A percentile compares a stretch with the other conserved stretches of the same genome.
phyloP scores from a whole-genome alignment of 208 protist species.

The Leishmania mexicana region DNA sequence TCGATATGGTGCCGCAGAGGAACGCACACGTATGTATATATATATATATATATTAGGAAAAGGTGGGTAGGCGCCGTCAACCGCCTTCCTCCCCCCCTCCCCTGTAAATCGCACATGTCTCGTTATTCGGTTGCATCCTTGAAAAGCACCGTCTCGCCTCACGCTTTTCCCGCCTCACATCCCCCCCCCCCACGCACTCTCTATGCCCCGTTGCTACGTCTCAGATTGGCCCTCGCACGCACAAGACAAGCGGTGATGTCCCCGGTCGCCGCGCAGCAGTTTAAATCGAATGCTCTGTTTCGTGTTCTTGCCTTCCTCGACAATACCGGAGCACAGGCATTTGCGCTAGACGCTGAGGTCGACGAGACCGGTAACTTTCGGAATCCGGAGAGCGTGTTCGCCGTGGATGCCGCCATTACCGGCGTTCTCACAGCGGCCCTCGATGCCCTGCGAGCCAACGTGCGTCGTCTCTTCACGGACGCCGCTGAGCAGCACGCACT shows the following conservation, averaged over 20 bases:
- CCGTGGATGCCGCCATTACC: constrained; percentile 33
- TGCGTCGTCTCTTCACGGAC: constrained; percentile 48
- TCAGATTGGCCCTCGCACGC: not conserved
- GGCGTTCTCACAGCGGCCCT: constrained; percentile 53
- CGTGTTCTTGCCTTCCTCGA: constrained; percentile 85
- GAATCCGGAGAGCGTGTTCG: constrained; percentile 39
- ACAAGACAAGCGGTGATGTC: not conserved
- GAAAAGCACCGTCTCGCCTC: not conserved
- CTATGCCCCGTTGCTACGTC: not conserved
- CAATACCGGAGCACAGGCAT: constrained; percentile 70
- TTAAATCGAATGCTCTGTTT: constrained; percentile 68
- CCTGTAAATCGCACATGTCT: not conserved
- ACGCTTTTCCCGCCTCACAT: not conserved
- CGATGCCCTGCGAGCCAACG: constrained; percentile 48
- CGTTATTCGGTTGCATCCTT: not conserved
- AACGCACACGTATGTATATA: too few relatives aligned
- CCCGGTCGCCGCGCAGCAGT: constrained; percentile 27
- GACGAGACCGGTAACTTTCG: constrained; percentile 47
- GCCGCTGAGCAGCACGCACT: constrained; percentile 45
- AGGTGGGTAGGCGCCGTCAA: not conserved
- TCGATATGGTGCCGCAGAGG: not conserved
- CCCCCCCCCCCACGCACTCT: not conserved
- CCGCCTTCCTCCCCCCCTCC: not conserved
- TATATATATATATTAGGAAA: too few relatives aligned
- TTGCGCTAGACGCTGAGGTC: constrained; percentile 45